Percentiles rank a stretch among this genome's conserved stretches.
phyloP scores from a whole-genome alignment of 2,329 filamentous ascomycete species.

The Fusarium poae region DNA sequence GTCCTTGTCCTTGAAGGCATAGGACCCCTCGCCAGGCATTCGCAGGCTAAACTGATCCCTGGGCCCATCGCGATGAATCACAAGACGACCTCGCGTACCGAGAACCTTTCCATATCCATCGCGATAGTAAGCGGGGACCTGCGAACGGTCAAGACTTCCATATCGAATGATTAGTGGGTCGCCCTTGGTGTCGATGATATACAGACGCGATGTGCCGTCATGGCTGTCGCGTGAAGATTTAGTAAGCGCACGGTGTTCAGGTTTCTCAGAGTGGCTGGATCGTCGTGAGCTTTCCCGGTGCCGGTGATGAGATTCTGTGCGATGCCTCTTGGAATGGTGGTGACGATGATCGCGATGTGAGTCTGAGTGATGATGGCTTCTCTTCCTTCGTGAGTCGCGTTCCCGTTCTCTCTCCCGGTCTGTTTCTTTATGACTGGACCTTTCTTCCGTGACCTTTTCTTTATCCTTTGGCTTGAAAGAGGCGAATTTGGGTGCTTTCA shows the following conservation, averaged over 20 bases:
- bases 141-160: constrained; percentile 78
- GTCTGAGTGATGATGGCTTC: constrained; percentile 38
- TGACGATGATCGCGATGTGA: constrained; percentile 34
- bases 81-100: constrained; percentile 70
- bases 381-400: constrained; percentile 40
- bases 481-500: constrained; percentile 73
- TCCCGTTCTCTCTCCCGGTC: constrained; percentile 41
- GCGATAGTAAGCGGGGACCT: constrained; percentile 78
- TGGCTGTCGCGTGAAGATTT: constrained; percentile 18
- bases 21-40: constrained; percentile 57
- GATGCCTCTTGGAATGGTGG: constrained; percentile 38
- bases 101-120: constrained; percentile 77
- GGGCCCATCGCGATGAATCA: constrained; percentile 75
- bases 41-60: constrained; percentile 67
- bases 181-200: constrained; percentile 78
- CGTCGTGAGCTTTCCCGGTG: constrained; percentile 23
- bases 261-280: constrained; percentile 14
- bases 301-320: constrained; percentile 29
- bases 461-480: constrained; percentile 71
- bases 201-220: constrained; percentile 54
- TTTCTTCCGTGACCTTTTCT: constrained; percentile 53
- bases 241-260: constrained; percentile 16
- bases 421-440: constrained; percentile 29
- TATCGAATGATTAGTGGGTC: constrained; percentile 82
- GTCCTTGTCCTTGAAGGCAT: constrained; percentile 58